These are phyloP conservation scores for Taphrina pruni DNA, from an alignment of 1,139 yeast genomes.

Conservation along the genomic window DNA sequence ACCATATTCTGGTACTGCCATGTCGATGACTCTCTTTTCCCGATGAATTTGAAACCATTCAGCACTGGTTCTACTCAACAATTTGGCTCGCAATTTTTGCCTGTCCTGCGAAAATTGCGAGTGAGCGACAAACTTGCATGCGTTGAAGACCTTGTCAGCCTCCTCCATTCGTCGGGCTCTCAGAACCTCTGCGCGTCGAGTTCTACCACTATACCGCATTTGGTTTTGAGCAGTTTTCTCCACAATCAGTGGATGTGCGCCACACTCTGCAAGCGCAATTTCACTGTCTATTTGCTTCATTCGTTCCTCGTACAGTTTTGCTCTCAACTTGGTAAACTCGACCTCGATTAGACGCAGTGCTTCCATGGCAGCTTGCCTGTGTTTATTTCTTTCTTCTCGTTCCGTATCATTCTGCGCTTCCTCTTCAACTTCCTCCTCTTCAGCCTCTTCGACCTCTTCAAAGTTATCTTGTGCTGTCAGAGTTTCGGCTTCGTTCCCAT, in stretches of 20 bases:
- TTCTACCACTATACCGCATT: conserved; percentile 72
- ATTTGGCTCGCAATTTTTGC: conserved; percentile 68
- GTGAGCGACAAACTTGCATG: conserved; percentile 78
- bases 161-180: conserved; percentile 73
- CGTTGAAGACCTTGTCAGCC: conserved; percentile 74
- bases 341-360: conserved; percentile 32
- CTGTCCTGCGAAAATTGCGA: conserved; percentile 78
- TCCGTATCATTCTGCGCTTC: conserved; percentile 34
- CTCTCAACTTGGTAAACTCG: conserved; percentile 25
- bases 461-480: conserved; percentile 46
- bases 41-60: conserved; percentile 91
- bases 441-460: conserved; percentile 44
- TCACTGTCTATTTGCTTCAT: conserved; percentile 18
- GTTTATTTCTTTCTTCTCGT: conserved; percentile 28
- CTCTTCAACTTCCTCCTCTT: conserved; percentile 39
- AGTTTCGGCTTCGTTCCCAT: conserved; percentile 18
- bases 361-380: conserved; percentile 37
- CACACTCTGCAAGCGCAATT: conserved; percentile 3
- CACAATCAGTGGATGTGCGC: conserved; percentile 48
- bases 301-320: conserved; percentile 12
- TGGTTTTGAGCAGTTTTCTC: conserved; percentile 58
- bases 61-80: conserved; percentile 77
- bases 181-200: conserved; percentile 75
- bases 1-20: conserved; percentile 61
- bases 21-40: conserved; percentile 85